A percentile compares a stretch with the other conserved stretches of the same genome.
phyloP scores from a whole-genome alignment of 495 filamentous ascomycete species.

The Chaetomium tenue region DNA sequence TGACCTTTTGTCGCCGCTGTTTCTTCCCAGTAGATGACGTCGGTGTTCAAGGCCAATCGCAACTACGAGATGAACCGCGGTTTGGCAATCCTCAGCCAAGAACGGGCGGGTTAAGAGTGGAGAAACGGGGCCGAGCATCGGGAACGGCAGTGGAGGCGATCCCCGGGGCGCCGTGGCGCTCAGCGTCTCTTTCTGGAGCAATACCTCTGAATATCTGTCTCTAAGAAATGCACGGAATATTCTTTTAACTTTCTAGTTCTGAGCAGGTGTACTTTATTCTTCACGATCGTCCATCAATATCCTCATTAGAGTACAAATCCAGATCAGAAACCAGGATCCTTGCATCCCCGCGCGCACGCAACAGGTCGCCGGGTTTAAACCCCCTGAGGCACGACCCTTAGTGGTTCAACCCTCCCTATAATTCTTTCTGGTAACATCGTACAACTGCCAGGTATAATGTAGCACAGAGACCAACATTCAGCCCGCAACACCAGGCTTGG shows the following conservation, averaged over 20 bases:
- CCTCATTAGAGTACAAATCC: no score
- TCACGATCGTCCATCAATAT: no score
- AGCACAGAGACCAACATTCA: neutral
- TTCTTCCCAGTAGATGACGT: constrained; percentile 13
- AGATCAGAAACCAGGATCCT: no score
- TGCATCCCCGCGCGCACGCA: no score
- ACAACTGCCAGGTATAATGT: neutral
- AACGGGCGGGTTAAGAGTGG: neutral
- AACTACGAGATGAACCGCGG: neutral
- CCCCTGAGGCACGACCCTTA: neutral
- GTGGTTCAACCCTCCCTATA: neutral
- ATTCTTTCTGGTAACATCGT: neutral
- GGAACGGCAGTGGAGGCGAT: neutral
- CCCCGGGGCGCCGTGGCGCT: constrained; percentile 1
- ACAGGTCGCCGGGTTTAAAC: no score
- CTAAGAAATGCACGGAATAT: neutral
- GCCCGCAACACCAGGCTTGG: neutral
- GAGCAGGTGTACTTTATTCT: neutral
- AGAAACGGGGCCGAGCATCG: constrained; percentile 18
- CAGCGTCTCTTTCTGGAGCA: neutral
- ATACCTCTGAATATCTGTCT: neutral
- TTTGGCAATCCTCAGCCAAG: constrained; percentile 18
- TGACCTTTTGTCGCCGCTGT: neutral
- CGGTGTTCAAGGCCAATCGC: constrained; percentile 2
- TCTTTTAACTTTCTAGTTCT: no score